These are phyloP conservation scores for Penicillium sp. DNA, from an alignment of 2,329 filamentous ascomycete genomes.

Conservation along the genomic window DNA sequence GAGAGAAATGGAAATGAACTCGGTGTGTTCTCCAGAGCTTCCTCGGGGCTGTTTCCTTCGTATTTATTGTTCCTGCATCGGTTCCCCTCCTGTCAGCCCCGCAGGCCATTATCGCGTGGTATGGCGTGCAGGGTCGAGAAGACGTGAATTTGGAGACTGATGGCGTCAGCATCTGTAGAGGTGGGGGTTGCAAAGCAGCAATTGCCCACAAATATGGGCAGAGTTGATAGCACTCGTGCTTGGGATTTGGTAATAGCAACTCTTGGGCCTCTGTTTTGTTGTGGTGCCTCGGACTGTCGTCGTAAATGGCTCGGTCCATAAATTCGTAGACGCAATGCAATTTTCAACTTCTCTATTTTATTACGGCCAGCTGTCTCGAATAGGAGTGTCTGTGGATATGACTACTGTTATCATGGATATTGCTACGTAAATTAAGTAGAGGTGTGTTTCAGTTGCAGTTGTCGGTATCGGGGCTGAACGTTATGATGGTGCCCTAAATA, in stretches of 20 bases:
- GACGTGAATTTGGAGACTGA: constrained; percentile 26
- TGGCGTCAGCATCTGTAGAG: constrained; percentile 23
- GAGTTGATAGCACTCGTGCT: not conserved
- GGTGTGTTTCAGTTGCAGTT: not conserved
- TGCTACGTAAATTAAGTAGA: not conserved
- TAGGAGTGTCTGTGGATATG: too few relatives aligned
- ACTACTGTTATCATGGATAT: too few relatives aligned
- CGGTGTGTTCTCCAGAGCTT: not conserved
- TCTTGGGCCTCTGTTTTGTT: not conserved
- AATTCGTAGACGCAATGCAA: not conserved
- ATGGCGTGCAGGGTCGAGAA: constrained; percentile 17
- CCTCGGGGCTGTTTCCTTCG: not conserved
- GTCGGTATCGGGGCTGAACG: not conserved
- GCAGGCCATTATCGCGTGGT: not conserved
- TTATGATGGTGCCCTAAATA: not conserved
- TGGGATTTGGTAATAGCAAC: not conserved
- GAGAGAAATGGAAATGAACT: not conserved
- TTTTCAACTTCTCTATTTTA: not conserved
- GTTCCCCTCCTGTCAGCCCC: constrained; percentile 9
- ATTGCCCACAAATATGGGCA: not conserved
- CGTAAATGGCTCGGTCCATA: not conserved
- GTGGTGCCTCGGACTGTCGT: not conserved
- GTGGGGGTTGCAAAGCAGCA: not conserved
- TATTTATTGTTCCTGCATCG: constrained; percentile 13
- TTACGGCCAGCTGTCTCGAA: not conserved